Percentiles rank a stretch among this genome's conserved stretches.
phyloP scores from a whole-genome alignment of 225 moss, liverwort and hornwort species.

The Physcomitrellopsis africana region DNA sequence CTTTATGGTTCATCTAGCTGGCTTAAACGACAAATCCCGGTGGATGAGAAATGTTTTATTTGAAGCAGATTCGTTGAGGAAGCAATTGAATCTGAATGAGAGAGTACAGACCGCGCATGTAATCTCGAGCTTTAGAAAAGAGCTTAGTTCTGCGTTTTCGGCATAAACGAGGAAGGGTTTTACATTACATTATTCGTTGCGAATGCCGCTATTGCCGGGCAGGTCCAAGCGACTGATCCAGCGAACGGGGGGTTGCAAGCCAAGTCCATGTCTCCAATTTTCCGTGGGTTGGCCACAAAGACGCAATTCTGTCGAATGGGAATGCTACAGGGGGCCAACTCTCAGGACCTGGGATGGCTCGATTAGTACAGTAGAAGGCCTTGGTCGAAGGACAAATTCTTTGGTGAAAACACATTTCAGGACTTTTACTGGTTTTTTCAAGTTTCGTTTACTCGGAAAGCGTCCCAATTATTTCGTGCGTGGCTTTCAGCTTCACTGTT shows the following conservation, averaged over 20 bases:
- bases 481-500: constrained; percentile 38
- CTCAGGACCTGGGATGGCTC: constrained; percentile 37
- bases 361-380: constrained; percentile 36
- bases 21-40: constrained; percentile 89
- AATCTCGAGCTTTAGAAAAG: constrained; percentile 42
- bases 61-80: constrained; percentile 37
- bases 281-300: constrained; percentile 26
- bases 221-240: constrained; percentile 37
- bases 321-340: constrained; percentile 30
- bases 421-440: constrained; percentile 24
- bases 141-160: constrained; percentile 35
- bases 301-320: constrained; percentile 21
- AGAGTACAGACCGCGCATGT: constrained; percentile 15
- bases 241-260: constrained; percentile 33
- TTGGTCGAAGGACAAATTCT: constrained; percentile 33
- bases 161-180: constrained; percentile 35
- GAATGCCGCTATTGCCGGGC: constrained; percentile 47
- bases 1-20: constrained; percentile 98
- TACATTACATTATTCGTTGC: constrained; percentile 46
- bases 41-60: constrained; percentile 74
- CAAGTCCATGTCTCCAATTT: constrained; percentile 6
- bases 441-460: constrained; percentile 23
- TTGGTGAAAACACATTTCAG: constrained; percentile 31
- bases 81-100: constrained; percentile 15
- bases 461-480: constrained; percentile 41